phyloP scores from a whole-genome alignment of 2,329 filamentous ascomycete genomes.

The Fusarium musae region DNA sequence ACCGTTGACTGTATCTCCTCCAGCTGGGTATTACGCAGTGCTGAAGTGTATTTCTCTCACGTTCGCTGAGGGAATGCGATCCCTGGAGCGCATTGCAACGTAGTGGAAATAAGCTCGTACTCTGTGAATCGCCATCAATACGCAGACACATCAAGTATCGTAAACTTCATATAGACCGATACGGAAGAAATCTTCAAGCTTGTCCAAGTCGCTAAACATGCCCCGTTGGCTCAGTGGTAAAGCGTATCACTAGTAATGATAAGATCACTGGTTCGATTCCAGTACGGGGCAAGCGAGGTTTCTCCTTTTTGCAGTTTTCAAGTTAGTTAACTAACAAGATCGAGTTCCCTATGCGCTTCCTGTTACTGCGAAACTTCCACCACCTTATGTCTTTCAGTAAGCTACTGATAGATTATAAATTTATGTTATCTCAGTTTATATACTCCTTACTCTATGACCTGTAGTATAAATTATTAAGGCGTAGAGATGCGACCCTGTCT shows the following conservation, averaged over 20 bases:
- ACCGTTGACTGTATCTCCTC: not conserved
- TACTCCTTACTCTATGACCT: too few species aligned
- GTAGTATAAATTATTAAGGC: too few species aligned
- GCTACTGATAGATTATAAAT: too few species aligned
- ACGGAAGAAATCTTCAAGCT: accelerated
- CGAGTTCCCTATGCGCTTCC: too few species aligned
- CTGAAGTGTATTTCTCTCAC: not conserved
- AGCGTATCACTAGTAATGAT: constrained; percentile 2
- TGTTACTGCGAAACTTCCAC: too few species aligned
- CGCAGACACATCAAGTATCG: accelerated
- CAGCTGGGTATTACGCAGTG: not conserved
- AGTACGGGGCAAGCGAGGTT: not conserved
- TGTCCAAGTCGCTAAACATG: not conserved
- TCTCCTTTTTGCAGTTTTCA: not conserved
- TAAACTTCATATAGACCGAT: accelerated
- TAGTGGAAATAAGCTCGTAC: not conserved
- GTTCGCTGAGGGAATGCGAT: accelerated
- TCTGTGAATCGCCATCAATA: not conserved
- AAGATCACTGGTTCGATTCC: constrained; percentile 1
- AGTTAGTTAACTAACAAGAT: too few species aligned
- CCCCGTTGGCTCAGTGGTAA: constrained; percentile 1
- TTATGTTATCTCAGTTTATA: too few species aligned
- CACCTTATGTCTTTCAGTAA: too few species aligned
- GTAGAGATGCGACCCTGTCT: too few species aligned
- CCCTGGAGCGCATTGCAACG: not conserved